phyloP scores from a whole-genome alignment of 257 asterid species.

The Gentiana straminea region DNA sequence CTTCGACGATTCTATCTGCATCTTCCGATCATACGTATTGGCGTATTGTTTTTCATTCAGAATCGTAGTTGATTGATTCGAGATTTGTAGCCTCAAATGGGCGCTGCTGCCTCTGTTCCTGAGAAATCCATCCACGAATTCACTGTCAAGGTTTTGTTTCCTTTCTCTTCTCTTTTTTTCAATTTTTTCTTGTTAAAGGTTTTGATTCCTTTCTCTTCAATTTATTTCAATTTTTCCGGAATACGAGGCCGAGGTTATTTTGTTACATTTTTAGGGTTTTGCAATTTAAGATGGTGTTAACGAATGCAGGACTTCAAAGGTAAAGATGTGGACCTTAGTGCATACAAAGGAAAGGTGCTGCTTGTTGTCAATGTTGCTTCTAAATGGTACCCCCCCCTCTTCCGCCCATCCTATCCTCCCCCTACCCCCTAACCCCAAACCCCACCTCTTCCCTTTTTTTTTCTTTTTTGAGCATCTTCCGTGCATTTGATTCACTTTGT shows the following conservation, averaged over 20 bases:
- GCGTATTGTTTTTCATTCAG: too few relatives aligned
- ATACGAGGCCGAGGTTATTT: too few relatives aligned
- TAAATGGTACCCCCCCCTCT: conserved; percentile 45
- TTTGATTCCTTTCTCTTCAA: not conserved
- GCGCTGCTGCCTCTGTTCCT: conserved; percentile 16
- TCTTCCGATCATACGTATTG: too few relatives aligned
- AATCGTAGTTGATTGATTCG: too few relatives aligned
- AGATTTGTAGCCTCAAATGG: conserved; percentile 1
- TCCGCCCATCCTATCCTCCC: not conserved
- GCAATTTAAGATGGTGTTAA: not conserved
- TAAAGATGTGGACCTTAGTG: conserved; percentile 49
- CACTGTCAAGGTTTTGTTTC: conserved; percentile 45
- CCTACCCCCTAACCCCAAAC: too few relatives aligned
- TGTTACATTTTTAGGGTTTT: too few relatives aligned
- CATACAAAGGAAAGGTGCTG: conserved; percentile 68
- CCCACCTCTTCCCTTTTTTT: not conserved
- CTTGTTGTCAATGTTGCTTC: conserved; percentile 96
- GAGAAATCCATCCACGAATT: conserved; percentile 68
- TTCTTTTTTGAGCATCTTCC: not conserved
- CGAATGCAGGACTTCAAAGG: conserved; percentile 47
- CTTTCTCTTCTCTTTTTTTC: not conserved
- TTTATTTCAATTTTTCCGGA: not conserved
- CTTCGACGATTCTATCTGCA: too few relatives aligned
- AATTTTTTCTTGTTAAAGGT: not conserved
- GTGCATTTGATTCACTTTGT: not conserved